Evolutionary conservation across 1,284 basidiomycete species (phyloP), one percentile per base, ranked within the genome.

Genomic region (Phaffia rhodozyma): DNA sequence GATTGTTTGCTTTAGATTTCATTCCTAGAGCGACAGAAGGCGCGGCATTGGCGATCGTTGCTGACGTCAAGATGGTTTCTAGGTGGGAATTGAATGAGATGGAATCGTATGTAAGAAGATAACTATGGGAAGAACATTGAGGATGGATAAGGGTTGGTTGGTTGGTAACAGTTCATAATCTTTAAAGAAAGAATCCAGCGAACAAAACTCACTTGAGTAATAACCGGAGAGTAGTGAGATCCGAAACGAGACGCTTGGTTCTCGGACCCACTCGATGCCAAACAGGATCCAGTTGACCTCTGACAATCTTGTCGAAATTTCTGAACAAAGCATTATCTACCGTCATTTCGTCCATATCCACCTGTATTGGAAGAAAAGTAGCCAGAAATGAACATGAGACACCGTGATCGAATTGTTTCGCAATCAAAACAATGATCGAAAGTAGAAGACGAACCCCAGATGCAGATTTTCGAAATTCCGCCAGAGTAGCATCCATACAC

Each of bases 231-330:
- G 87, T 88, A 0, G 86, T 85, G 5, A 99, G 81, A 71, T 98
- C 94, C 58, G 82, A 83, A 6, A 97, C 91, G 16, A 97, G 83
- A 67, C 92, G 88, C 71, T 91, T 92, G 0, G 92, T 98, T 69
- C 84, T 86, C 3, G 88, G 84, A 1, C 91, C 90, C 30, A 97
- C 90, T 74, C 91, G 89, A 75, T 98, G 92, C 96, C 96, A 98
- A 4, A 97, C 86, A 0, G 92, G 83, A 73, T 96, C 89, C 5
- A 98, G 83, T 70, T 92, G 89, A 53, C 85, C 83, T 11, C 93
- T 83, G 1, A 97, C 91, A 60, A 96, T 81, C 27, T 84, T 79
- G 71, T 98, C 94, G 72, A 98, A 99, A 1, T 88, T 91, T 34
- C 86, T 83, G 75, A 97, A 97, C 70, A 98, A 92, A 0, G 91